Percentiles rank a stretch among this genome's conserved stretches.
These are phyloP conservation scores for Celoporthe dispersa DNA, from an alignment of 2,329 filamentous ascomycete genomes.

Conservation along the genomic window DNA sequence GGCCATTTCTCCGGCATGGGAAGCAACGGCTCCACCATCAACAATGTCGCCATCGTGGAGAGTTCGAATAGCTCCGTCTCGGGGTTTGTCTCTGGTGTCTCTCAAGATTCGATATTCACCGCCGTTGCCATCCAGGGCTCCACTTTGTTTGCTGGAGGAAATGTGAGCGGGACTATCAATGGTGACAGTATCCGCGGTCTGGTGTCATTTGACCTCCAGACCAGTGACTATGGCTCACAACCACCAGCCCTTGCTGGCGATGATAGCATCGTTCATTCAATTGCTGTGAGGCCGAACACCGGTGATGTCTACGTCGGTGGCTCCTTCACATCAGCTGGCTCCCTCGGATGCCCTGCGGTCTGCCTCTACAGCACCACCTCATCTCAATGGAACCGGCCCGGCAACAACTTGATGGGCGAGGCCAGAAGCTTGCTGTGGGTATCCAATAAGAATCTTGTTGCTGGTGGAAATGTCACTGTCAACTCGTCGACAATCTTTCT, in stretches of 20 bases:
- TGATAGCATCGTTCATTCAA: constrained; percentile 74
- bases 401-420: constrained; percentile 70
- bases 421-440: constrained; percentile 79
- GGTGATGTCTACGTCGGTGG: constrained; percentile 85
- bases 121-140: constrained; percentile 70
- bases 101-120: constrained; percentile 74
- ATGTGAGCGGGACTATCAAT: constrained; percentile 71
- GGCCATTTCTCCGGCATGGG: constrained; percentile 80
- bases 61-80: constrained; percentile 66
- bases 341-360: constrained; percentile 78
- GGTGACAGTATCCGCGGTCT: constrained; percentile 71
- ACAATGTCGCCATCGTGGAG: constrained; percentile 85
- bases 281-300: constrained; percentile 72
- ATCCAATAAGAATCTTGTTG: constrained; percentile 71
- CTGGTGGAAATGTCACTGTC: constrained; percentile 76
- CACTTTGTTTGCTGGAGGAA: constrained; percentile 81
- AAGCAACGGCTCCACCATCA: constrained; percentile 69
- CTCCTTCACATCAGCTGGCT: constrained; percentile 80
- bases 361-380: constrained; percentile 76
- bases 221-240: constrained; percentile 68
- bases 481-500: constrained; percentile 69
- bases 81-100: constrained; percentile 70
- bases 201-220: constrained; percentile 76
- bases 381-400: constrained; percentile 80
- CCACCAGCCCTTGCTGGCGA: constrained; percentile 75